Evolutionary conservation across 2,329 filamentous ascomycete genomes (phyloP).

Genomic region (Leptographium radiaticola): DNA sequence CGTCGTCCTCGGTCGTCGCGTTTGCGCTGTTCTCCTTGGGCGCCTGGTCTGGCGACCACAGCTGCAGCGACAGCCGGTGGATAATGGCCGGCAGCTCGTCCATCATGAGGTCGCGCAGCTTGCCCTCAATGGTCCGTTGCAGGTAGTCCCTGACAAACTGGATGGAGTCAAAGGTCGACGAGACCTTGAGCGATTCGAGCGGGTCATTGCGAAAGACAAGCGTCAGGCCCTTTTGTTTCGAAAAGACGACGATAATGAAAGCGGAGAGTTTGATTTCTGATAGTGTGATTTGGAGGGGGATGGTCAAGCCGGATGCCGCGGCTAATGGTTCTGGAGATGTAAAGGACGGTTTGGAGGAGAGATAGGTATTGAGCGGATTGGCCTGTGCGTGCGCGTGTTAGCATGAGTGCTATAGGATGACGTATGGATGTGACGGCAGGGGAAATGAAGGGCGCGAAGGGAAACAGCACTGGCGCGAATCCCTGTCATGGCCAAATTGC

Average conservation of each 20-base stretch:
- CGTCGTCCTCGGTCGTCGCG: slow-evolving; percentile 33
- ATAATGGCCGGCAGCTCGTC: slow-evolving; percentile 95
- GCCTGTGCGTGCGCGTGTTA: slow-evolving; percentile 46
- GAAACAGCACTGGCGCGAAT: not conserved
- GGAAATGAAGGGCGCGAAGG: not conserved
- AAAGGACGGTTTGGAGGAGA: slow-evolving; percentile 82
- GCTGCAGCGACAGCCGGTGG: slow-evolving; percentile 72
- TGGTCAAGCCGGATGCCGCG: slow-evolving; percentile 82
- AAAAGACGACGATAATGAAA: slow-evolving; percentile 96
- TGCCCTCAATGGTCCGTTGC: slow-evolving; percentile 88
- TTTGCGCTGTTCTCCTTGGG: slow-evolving; percentile 46
- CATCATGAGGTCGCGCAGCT: slow-evolving; percentile 90
- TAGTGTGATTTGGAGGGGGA: slow-evolving; percentile 91
- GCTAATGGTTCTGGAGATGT: slow-evolving; percentile 87
- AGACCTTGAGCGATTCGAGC: slow-evolving; percentile 93
- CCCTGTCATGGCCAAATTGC: not conserved
- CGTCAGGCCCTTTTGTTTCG: slow-evolving; percentile 90
- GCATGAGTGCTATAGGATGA: slow-evolving; percentile 13
- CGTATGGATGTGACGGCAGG: not conserved
- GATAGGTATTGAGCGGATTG: slow-evolving; percentile 91
- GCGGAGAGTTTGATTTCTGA: slow-evolving; percentile 93
- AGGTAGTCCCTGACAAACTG: slow-evolving; percentile 96
- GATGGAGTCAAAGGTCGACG: slow-evolving; percentile 97
- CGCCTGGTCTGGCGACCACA: slow-evolving; percentile 82
- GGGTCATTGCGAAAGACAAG: slow-evolving; percentile 97